phyloP scores from a whole-genome alignment of 768 basidiomycete genomes.

The Obba rivulosa region DNA sequence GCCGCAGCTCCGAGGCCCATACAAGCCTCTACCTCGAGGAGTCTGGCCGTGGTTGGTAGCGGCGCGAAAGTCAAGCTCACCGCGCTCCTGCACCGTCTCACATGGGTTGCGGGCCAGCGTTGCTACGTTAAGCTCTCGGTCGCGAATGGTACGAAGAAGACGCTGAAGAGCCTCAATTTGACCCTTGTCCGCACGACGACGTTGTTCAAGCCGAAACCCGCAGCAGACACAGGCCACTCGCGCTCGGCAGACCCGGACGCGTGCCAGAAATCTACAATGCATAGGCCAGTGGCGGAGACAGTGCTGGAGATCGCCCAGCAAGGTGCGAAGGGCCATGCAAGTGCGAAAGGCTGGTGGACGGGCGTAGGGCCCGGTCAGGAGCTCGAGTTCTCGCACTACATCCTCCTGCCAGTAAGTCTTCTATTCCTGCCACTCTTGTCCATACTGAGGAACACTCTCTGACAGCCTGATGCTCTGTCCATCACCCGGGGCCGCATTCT shows the following conservation, averaged over 20 bases:
- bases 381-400: slow-evolving; percentile 59
- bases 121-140: slow-evolving; percentile 64
- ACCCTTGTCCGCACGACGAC: slow-evolving; percentile 61
- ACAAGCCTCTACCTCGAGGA: slow-evolving; percentile 47
- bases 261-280: slow-evolving; percentile 55
- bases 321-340: slow-evolving; percentile 62
- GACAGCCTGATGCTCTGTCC: slow-evolving; percentile 57
- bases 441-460: not conserved
- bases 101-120: slow-evolving; percentile 80
- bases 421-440: not conserved
- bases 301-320: slow-evolving; percentile 61
- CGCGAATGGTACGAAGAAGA: slow-evolving; percentile 61
- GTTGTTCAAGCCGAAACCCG: slow-evolving; percentile 52
- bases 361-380: slow-evolving; percentile 64
- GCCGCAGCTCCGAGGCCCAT: slow-evolving; percentile 56
- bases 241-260: slow-evolving; percentile 45
- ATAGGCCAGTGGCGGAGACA: slow-evolving; percentile 62
- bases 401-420: slow-evolving; percentile 69
- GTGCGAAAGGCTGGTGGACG: slow-evolving; percentile 86
- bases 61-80: slow-evolving; percentile 50
- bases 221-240: slow-evolving; percentile 23
- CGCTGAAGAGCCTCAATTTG: slow-evolving; percentile 59
- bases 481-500: slow-evolving; percentile 64
- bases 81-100: slow-evolving; percentile 61
- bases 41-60: slow-evolving; percentile 56